These are phyloP conservation scores for Cystoisospora suis DNA, from an alignment of 169 alveolate genomes.

Conservation along the genomic window DNA sequence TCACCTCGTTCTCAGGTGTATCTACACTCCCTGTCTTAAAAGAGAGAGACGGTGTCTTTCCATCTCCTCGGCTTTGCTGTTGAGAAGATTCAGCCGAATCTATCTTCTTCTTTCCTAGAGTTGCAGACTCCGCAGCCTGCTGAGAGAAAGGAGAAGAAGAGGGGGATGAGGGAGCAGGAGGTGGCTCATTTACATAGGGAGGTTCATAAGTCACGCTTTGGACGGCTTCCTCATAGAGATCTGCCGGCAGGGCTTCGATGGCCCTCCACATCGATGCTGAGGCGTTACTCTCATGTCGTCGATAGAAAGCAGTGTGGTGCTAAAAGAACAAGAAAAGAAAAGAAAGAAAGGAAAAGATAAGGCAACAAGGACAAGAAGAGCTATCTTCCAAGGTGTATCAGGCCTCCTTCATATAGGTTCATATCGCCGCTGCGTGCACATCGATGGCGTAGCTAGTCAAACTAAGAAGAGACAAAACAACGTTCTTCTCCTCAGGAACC, in stretches of 20 bases:
- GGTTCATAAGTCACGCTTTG: conserved; percentile 9
- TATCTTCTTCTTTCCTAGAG: not conserved
- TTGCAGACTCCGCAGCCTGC: too few relatives aligned
- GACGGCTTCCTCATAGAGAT: conserved; percentile 28
- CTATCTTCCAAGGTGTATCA: too few relatives aligned
- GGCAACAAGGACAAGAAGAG: not conserved
- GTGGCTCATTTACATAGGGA: conserved; percentile 7
- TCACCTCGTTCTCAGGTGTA: too few relatives aligned
- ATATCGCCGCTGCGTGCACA: too few relatives aligned
- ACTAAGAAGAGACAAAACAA: too few relatives aligned
- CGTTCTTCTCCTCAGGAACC: too few relatives aligned
- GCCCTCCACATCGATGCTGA: conserved; percentile 35
- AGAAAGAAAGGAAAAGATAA: not conserved
- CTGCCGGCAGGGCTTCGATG: conserved; percentile 29
- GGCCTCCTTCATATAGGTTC: not conserved
- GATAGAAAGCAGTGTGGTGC: not conserved
- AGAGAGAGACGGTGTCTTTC: not conserved
- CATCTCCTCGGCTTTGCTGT: too few relatives aligned
- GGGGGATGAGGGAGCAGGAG: not conserved
- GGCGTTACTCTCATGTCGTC: conserved; percentile 30
- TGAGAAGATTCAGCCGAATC: not conserved
- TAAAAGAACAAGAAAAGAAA: not conserved
- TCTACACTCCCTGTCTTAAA: not conserved
- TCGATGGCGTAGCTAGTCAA: too few relatives aligned
- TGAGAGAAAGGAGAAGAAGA: too few relatives aligned